Percentiles rank a stretch among this genome's conserved stretches.
Evolutionary conservation across 2,329 filamentous ascomycete species (phyloP).

Genomic region (Cladophialophora psammophila): DNA sequence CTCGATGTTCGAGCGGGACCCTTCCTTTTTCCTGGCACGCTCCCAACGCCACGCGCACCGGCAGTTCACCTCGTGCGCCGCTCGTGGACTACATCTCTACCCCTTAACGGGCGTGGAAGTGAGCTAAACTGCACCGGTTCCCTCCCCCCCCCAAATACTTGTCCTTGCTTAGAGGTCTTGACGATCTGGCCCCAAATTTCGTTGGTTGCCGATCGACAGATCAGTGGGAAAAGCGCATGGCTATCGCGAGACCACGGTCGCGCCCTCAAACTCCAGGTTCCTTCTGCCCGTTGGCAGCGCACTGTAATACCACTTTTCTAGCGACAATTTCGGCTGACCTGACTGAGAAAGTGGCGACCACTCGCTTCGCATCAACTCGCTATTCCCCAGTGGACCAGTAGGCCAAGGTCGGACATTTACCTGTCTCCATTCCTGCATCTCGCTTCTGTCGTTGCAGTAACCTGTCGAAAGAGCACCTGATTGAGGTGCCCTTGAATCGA

Average conservation of each 20-base stretch:
- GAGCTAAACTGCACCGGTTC: slow-evolving; percentile 18
- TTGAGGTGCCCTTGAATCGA: slow-evolving; percentile 7
- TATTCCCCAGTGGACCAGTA: slow-evolving; percentile 26
- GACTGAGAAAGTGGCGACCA: slow-evolving; percentile 33
- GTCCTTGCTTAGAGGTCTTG: slow-evolving; percentile 19
- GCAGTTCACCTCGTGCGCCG: slow-evolving; percentile 30
- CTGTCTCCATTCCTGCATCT: slow-evolving; percentile 32
- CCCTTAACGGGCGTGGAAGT: slow-evolving; percentile 13
- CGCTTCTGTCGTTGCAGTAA: slow-evolving; percentile 32
- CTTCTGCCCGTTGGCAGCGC: slow-evolving; percentile 19
- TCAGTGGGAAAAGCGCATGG: slow-evolving; percentile 29
- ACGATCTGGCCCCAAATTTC: slow-evolving; percentile 33
- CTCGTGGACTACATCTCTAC: slow-evolving; percentile 6
- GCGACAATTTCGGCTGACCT: slow-evolving; percentile 35
- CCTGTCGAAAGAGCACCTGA: slow-evolving; percentile 10
- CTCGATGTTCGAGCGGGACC: slow-evolving; percentile 29
- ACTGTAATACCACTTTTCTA: slow-evolving; percentile 16
- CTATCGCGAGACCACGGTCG: slow-evolving; percentile 26
- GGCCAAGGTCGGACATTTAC: slow-evolving; percentile 34
- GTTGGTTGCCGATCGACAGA: slow-evolving; percentile 32
- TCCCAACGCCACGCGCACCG: slow-evolving; percentile 33
- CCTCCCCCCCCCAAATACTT: slow-evolving; percentile 17
- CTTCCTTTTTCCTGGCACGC: slow-evolving; percentile 1
- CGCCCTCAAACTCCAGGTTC: slow-evolving; percentile 12
- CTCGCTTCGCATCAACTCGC: slow-evolving; percentile 28